Evolutionary conservation across 352 stramenopile species (phyloP).

Genomic region (Globisporangium emineosum): DNA sequence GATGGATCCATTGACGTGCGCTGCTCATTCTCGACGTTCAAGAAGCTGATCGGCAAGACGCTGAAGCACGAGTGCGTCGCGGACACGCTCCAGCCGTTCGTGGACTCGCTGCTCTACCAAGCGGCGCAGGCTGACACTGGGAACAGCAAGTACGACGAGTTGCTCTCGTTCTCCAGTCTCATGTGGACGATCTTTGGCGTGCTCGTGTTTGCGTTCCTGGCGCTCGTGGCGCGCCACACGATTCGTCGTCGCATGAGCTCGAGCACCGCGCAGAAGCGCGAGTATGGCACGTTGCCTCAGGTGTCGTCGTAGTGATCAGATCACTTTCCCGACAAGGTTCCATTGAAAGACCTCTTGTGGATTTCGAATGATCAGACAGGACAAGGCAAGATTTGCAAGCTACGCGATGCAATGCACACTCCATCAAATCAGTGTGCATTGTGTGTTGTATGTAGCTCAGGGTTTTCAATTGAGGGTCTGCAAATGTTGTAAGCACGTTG

Average conservation of each 20-base stretch:
- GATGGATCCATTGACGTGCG: slow-evolving; percentile 43
- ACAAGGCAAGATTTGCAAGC: too few species aligned
- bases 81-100: slow-evolving; percentile 63
- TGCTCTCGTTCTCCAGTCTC: slow-evolving; percentile 20
- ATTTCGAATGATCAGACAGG: too few species aligned
- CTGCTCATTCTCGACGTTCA: slow-evolving; percentile 66
- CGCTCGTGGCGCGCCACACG: slow-evolving; percentile 29
- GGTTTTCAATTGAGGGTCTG: too few species aligned
- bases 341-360: too few species aligned
- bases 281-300: slow-evolving; percentile 43
- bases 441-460: too few species aligned
- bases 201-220: slow-evolving; percentile 40
- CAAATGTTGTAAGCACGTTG: too few species aligned
- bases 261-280: slow-evolving; percentile 15
- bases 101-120: slow-evolving; percentile 39
- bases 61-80: slow-evolving; percentile 70
- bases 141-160: background rate
- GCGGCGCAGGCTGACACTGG: slow-evolving; percentile 2
- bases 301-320: slow-evolving; percentile 18
- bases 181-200: slow-evolving; percentile 39
- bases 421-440: too few species aligned
- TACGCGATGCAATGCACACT: too few species aligned
- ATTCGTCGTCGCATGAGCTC: slow-evolving; percentile 16
- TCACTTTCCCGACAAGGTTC: too few species aligned
- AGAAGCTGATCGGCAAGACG: slow-evolving; percentile 56